Base-by-base conservation (phyloP, 1,284 basidiomycete genomes). In the Naganishia cerealis region DNA sequence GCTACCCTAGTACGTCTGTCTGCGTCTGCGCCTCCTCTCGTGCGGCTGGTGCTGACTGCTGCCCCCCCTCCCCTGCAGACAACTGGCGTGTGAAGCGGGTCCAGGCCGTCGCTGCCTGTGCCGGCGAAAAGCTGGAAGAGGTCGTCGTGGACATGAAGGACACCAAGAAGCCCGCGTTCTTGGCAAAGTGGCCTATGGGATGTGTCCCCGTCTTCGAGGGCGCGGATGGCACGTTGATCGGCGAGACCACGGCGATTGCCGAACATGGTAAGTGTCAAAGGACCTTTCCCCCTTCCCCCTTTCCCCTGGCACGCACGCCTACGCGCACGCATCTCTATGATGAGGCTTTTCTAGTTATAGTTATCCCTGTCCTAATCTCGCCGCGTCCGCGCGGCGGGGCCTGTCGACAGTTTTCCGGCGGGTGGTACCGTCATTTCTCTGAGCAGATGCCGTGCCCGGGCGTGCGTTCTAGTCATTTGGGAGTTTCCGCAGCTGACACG, bases 141-240 rank as follows among this genome's bases (percentile, higher is more conserved):
- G 78, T 81, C 42, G 75, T 71, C 71, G 90, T 89, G 78, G 84
- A 84, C 73, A 87, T 89, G 77, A 84, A 82, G 70, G 85, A 89
- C 78, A 86, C 87, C 80, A 93, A 94, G 85, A 88, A 87, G 79
- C 86, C 86, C 73, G 90, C 90, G 70, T 93, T 88, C 82, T 81
- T 88, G 65, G 77, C 84, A 72, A 92, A 92, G 80, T 93, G 92
- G 82, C 88, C 90, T 54, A 84, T 86, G 73, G 91, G 89, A 71
- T 91, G 91, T 84, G 87, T 94, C 74, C 94, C 95, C 52, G 88
- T 88, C 43, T 87, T 91, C 68, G 90, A 93, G 80, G 83, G 84
- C 63, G 81, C 84, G 53, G 88, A 95, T 79, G 93, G 92, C 70
- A 73, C 77, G 66, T 84, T 84, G 74, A 83, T 98, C 71, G 86